These are phyloP conservation scores for Malania oleifera DNA, from an alignment of 164 flowering plant genomes.

Conservation along the genomic window DNA sequence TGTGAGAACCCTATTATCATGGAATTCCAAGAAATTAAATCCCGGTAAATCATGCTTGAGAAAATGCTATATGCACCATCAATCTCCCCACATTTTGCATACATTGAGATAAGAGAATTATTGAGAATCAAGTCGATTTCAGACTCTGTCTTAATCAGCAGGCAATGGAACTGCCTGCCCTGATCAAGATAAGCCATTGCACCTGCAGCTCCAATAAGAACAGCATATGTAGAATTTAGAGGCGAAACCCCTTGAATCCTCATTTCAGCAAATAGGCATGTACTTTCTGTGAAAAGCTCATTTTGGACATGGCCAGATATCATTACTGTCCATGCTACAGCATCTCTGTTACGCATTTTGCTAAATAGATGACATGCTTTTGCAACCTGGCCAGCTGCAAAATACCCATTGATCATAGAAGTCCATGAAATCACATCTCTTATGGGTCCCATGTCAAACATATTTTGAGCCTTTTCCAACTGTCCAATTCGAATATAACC, in stretches of 20 bases:
- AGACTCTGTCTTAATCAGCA: slow-evolving; percentile 27
- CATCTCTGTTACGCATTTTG: slow-evolving; percentile 49
- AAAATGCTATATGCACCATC: slow-evolving; percentile 33
- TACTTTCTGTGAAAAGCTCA: slow-evolving; percentile 44
- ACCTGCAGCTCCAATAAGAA: slow-evolving; percentile 54
- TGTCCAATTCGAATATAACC: slow-evolving; percentile 39
- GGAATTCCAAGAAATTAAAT: slow-evolving; percentile 63
- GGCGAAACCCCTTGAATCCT: slow-evolving; percentile 27
- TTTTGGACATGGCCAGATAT: slow-evolving; percentile 47
- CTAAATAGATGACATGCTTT: slow-evolving; percentile 43
- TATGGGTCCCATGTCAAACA: slow-evolving; percentile 30
- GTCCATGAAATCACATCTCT: slow-evolving; percentile 53
- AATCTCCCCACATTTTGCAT: slow-evolving; percentile 54
- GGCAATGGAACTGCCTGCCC: slow-evolving; percentile 44
- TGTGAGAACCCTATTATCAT: slow-evolving; percentile 51
- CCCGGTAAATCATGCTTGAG: slow-evolving; percentile 29
- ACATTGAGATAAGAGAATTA: slow-evolving; percentile 54
- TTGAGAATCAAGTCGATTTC: slow-evolving; percentile 30
- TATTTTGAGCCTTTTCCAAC: slow-evolving; percentile 31
- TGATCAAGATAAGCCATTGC: slow-evolving; percentile 42
- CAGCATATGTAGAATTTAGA: slow-evolving; percentile 31
- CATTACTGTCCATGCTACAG: slow-evolving; percentile 61
- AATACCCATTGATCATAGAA: slow-evolving; percentile 50
- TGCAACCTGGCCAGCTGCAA: slow-evolving; percentile 29
- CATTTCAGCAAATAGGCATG: slow-evolving; percentile 34